Base-by-base conservation (phyloP, 441 rosid genomes). In the Corymbia calophylla region DNA sequence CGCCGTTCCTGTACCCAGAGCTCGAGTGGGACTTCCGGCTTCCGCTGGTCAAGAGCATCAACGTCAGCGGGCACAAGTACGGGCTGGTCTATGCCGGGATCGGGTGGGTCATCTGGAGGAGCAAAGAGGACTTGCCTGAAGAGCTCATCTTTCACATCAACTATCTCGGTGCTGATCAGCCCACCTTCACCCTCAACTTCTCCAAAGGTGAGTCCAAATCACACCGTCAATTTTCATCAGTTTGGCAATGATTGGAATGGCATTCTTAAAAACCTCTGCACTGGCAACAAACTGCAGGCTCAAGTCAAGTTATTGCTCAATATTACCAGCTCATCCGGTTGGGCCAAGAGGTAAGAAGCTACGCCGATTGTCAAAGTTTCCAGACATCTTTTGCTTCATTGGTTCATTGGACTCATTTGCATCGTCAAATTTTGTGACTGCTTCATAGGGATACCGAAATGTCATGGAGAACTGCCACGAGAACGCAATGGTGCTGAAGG, bases 111-210 rank as follows among this genome's bases (percentile, higher is more conserved):
- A 92, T 97, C 31, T 97, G 99, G 99, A 96, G 99, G 92, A 97
- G 89, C 97, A 97, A 96, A 90, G 97, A 93, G 13, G 98, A 97
- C 88, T 93, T 97, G 93, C 99, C 99, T 87, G 99, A 97, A 53
- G 99, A 97, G 86, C 99, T 97, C 87, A 95, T 97, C 90, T 97
- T 97, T 93, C 99, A 97, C 91, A 97, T 97, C 81, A 97, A 97
- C 88, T 97, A 97, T 88, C 98, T 97, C 23, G 99, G 99, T 68
- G 92, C 99, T 87, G 99, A 97, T 92, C 99, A 96, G 88, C 99
- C 99, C 89, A 97, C 99, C n/a, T 97, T 97, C 93, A 97, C 98
- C 31, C 99, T 97, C 91, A 97, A 97, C 89, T 97, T 97, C 96
- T 97, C 99, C 51, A 97, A 97, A 92, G 99, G 96, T 94, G 87